These are phyloP conservation scores for Lantana camara DNA, from an alignment of 257 asterid species.

Conservation along the genomic window DNA sequence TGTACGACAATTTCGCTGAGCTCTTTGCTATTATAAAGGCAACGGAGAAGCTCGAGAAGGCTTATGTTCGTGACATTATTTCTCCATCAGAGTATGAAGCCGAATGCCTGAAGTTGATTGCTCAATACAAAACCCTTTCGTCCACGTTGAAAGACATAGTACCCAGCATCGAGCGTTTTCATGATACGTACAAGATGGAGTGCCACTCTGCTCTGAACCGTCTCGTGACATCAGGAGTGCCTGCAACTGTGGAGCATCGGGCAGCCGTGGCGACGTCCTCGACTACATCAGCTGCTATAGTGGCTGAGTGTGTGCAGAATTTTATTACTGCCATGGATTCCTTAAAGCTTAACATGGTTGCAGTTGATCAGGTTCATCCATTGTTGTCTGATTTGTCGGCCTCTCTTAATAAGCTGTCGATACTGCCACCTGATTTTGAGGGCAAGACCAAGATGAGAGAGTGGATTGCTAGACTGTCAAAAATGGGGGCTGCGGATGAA, in stretches of 20 bases:
- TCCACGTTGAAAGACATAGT: conserved; percentile 74
- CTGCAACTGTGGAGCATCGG: conserved; percentile 95
- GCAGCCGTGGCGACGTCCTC: conserved; percentile 57
- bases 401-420: conserved; percentile 77
- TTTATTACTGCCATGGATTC: conserved; percentile 96
- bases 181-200: conserved; percentile 85
- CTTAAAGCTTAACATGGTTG: conserved; percentile 81
- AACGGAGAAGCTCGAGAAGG: conserved; percentile 90
- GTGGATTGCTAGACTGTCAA: conserved; percentile 83
- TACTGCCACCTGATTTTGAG: conserved; percentile 86
- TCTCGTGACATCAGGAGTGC: conserved; percentile 79
- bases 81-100: conserved; percentile 64
- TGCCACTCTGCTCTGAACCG: conserved; percentile 81
- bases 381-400: conserved; percentile 71
- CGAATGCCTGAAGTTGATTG: conserved; percentile 81
- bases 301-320: conserved; percentile 92
- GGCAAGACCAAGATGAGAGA: conserved; percentile 94
- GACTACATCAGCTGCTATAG: conserved; percentile 72
- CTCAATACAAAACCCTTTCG: conserved; percentile 82
- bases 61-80: conserved; percentile 80
- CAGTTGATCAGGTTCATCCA: conserved; percentile 97
- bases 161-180: conserved; percentile 82
- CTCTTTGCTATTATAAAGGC: conserved; percentile 90
- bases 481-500: conserved; percentile 96
- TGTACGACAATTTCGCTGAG: conserved; percentile 90